Evolutionary conservation across 208 protist genomes (phyloP).

Genomic region (Leishmania tarentolae): DNA sequence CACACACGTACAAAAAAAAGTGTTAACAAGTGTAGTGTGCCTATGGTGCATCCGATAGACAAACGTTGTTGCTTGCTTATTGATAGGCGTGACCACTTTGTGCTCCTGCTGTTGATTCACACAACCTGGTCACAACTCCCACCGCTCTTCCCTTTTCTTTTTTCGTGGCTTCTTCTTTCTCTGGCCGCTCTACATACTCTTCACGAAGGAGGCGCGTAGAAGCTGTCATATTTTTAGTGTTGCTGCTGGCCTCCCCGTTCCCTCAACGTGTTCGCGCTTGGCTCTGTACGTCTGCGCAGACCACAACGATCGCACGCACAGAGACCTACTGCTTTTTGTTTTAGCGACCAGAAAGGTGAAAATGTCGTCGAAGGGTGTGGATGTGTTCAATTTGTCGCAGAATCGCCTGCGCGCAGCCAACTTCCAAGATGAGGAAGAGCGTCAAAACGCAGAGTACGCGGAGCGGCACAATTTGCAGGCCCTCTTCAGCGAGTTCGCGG

Average conservation of each 20-base stretch:
- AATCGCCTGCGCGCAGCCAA: conserved; percentile 62
- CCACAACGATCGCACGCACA: background rate
- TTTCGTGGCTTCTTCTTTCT: background rate
- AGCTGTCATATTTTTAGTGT: background rate
- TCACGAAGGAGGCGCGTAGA: background rate
- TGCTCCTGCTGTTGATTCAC: background rate
- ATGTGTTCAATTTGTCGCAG: conserved; percentile 64
- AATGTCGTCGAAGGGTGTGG: conserved; percentile 53
- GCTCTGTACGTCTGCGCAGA: background rate
- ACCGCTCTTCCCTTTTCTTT: background rate
- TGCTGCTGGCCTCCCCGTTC: background rate
- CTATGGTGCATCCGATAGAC: background rate
- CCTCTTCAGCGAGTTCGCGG: conserved; percentile 76
- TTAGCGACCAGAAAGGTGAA: background rate
- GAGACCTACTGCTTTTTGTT: background rate
- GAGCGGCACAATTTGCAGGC: conserved; percentile 79
- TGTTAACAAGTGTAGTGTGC: background rate
- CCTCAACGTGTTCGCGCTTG: background rate
- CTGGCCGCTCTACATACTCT: background rate
- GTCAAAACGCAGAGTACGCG: conserved; percentile 74
- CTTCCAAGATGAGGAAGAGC: conserved; percentile 73
- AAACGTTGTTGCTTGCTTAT: background rate
- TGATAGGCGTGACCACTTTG: background rate
- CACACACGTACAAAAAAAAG: too few species aligned
- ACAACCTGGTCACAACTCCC: background rate